Evolutionary conservation across 176 grass and related monocot genomes (phyloP).

Genomic region (Oryza meridionalis): DNA sequence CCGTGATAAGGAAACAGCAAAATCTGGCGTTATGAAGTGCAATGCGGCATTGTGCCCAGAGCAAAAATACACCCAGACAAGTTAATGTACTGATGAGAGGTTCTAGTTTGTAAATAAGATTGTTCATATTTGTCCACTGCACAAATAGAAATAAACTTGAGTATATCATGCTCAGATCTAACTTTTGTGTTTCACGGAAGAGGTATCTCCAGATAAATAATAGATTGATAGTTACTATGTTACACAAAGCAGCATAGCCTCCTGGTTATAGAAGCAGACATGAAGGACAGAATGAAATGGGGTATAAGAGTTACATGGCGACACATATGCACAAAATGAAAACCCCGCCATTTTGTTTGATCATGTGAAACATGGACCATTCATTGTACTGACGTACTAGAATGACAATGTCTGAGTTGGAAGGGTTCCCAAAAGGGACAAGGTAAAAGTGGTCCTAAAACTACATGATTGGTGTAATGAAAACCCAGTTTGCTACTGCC

Average conservation of each 20-base stretch:
- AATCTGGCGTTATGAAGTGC: neutral
- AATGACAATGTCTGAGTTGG: slow-evolving; percentile 24
- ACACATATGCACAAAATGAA: neutral
- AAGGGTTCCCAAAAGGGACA: slow-evolving; percentile 29
- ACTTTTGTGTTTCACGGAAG: neutral
- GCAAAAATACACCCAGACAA: slow-evolving; percentile 31
- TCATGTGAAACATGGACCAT: slow-evolving; percentile 34
- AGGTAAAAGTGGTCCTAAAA: slow-evolving; percentile 38
- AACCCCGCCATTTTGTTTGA: slow-evolving; percentile 20
- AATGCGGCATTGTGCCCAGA: neutral
- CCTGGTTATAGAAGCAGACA: slow-evolving; percentile 7
- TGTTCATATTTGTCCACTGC: neutral
- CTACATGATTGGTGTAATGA: slow-evolving; percentile 47
- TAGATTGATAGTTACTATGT: slow-evolving; percentile 3
- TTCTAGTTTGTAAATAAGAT: neutral
- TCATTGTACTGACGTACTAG: neutral
- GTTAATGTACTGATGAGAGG: neutral
- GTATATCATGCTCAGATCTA: neutral
- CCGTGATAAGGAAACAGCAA: slow-evolving; percentile 8
- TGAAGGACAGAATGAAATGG: neutral
- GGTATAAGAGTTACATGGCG: neutral
- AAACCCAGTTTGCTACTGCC: slow-evolving; percentile 10
- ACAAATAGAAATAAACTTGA: neutral
- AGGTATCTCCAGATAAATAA: neutral
- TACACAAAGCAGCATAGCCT: neutral